These are phyloP conservation scores for Penicillium robsamsonii DNA, from an alignment of 495 filamentous ascomycete species.

Conservation along the genomic window DNA sequence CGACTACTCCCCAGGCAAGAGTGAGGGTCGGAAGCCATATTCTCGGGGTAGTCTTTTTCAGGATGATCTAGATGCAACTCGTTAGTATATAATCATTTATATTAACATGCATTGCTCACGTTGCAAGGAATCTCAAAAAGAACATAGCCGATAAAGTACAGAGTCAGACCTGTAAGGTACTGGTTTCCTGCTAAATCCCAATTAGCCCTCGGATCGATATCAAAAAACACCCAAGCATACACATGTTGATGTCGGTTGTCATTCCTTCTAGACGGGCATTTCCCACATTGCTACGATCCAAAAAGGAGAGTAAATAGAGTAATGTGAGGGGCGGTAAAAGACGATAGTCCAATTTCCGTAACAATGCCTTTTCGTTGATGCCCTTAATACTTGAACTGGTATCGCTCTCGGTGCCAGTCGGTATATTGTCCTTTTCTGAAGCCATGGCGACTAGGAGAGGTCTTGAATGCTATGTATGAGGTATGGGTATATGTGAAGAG, in stretches of 20 bases:
- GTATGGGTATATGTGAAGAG: not conserved
- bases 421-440: constrained; percentile 3
- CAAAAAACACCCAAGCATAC: constrained; percentile 19
- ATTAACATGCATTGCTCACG: constrained; percentile 17
- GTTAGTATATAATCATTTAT: not conserved
- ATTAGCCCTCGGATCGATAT: not conserved
- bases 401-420: not conserved
- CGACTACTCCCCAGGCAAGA: constrained; percentile 61
- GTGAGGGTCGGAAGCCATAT: constrained; percentile 59
- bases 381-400: constrained; percentile 20
- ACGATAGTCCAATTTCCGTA: constrained; percentile 63
- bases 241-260: constrained; percentile 61
- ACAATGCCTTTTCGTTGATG: constrained; percentile 59
- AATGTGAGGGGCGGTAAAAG: constrained; percentile 66
- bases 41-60: constrained; percentile 68
- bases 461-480: not conserved
- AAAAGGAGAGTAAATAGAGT: constrained; percentile 69
- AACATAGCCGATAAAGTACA: constrained; percentile 78
- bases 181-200: constrained; percentile 56
- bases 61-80: constrained; percentile 39
- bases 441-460: not conserved
- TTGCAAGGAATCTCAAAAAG: constrained; percentile 71
- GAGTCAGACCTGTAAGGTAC: constrained; percentile 66
- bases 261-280: constrained; percentile 64
- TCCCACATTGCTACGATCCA: constrained; percentile 71